Percentiles rank a stretch among this genome's conserved stretches.
These are phyloP conservation scores for Bruguiera parviflora DNA, from an alignment of 345 rosid species.

Conservation along the genomic window DNA sequence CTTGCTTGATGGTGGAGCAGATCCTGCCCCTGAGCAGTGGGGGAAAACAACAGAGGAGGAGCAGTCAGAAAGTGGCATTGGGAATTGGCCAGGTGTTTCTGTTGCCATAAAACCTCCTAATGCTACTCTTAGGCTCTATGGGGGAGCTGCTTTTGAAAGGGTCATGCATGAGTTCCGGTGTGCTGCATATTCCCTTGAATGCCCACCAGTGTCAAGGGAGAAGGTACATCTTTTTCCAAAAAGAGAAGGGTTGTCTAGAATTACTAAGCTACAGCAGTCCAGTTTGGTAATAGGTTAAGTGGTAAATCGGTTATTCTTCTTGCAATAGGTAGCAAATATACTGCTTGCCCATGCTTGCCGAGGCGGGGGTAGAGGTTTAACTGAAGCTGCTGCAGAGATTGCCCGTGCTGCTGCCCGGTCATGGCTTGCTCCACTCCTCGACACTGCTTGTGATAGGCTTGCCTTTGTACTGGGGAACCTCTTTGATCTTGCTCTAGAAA, in stretches of 20 bases:
- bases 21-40: slow-evolving; percentile 98
- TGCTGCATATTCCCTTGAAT: slow-evolving; percentile 92
- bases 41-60: slow-evolving; percentile 89
- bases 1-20: slow-evolving; percentile 95
- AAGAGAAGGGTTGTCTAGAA: neutral
- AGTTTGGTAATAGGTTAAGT: neutral
- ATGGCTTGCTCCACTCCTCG: slow-evolving; percentile 97
- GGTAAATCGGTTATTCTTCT: slow-evolving; percentile 6
- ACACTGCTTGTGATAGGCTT: slow-evolving; percentile 90
- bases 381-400: slow-evolving; percentile 95
- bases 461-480: slow-evolving; percentile 83
- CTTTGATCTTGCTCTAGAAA: slow-evolving; percentile 85
- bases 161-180: slow-evolving; percentile 91
- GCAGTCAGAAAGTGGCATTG: slow-evolving; percentile 78
- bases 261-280: neutral
- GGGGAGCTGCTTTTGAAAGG: slow-evolving; percentile 99
- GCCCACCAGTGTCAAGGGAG: slow-evolving; percentile 91
- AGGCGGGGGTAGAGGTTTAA: slow-evolving; percentile 80
- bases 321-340: slow-evolving; percentile 83
- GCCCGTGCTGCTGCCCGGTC: slow-evolving; percentile 93
- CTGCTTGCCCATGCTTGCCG: slow-evolving; percentile 91
- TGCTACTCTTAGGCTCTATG: slow-evolving; percentile 84
- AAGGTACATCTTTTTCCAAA: slow-evolving; percentile 47
- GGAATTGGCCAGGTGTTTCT: slow-evolving; percentile 91
- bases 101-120: slow-evolving; percentile 78